Evolutionary conservation across 148 eudicot species (phyloP).

Genomic region (Oxyria digyna): DNA sequence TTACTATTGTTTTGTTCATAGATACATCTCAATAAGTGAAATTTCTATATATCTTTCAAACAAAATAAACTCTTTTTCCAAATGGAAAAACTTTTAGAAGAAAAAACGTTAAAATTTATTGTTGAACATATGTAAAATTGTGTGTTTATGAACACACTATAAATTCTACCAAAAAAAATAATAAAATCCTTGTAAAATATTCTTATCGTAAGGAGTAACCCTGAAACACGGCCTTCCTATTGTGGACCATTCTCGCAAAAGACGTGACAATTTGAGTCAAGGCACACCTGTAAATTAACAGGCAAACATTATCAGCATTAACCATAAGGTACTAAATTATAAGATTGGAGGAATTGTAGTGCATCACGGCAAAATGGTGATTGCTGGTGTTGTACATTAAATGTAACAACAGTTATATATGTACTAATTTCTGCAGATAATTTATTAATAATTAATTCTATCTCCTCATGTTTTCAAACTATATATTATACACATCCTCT

Average conservation of each 20-base stretch:
- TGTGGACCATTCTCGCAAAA: neutral
- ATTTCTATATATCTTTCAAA: too few relatives aligned
- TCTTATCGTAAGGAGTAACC: too few relatives aligned
- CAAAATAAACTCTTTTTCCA: too few relatives aligned
- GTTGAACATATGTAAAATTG: too few relatives aligned
- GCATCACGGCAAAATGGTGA: conserved; percentile 1
- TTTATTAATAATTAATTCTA: neutral
- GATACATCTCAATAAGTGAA: too few relatives aligned
- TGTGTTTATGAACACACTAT: too few relatives aligned
- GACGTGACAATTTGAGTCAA: neutral
- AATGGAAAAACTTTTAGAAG: too few relatives aligned
- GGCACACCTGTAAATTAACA: neutral
- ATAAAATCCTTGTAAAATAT: too few relatives aligned
- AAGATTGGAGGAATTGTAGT: neutral
- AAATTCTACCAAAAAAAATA: too few relatives aligned
- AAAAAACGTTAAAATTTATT: too few relatives aligned
- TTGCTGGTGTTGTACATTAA: neutral
- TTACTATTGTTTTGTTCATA: too few relatives aligned
- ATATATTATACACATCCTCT: neutral
- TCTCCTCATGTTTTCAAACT: neutral
- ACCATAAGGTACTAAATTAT: neutral
- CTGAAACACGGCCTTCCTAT: neutral
- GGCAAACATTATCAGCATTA: neutral
- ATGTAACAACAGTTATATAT: neutral
- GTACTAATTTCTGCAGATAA: neutral